phyloP scores from a whole-genome alignment of 495 filamentous ascomycete genomes.

The Aspergillus wentii region DNA sequence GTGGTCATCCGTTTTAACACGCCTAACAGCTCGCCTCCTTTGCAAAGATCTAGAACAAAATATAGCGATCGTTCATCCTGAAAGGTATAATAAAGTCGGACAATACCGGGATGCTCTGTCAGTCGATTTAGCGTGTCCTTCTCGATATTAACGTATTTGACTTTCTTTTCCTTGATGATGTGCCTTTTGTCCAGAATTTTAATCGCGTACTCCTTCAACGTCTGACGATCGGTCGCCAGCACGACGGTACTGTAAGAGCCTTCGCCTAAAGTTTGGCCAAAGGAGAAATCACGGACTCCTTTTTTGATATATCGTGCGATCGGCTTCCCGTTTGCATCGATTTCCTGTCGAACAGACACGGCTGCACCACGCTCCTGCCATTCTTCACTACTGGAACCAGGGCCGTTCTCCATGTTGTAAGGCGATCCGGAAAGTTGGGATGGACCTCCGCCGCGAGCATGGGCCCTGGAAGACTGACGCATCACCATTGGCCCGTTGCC shows the following conservation, averaged over 20 bases:
- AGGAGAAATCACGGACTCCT: constrained; percentile 94
- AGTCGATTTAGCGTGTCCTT: constrained; percentile 96
- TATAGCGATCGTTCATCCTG: constrained; percentile 95
- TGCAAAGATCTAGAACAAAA: constrained; percentile 93
- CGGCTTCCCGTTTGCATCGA: constrained; percentile 76
- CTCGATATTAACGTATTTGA: constrained; percentile 99
- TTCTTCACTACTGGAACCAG: constrained; percentile 72
- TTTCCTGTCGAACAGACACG: constrained; percentile 68
- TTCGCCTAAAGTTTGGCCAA: constrained; percentile 88
- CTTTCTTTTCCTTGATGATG: constrained; percentile 99
- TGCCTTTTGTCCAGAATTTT: constrained; percentile 98
- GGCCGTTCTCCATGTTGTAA: constrained; percentile 61
- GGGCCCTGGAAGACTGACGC: constrained; percentile 39
- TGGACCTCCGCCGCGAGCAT: constrained; percentile 41
- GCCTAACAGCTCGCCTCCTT: constrained; percentile 86
- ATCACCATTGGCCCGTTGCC: constrained; percentile 53
- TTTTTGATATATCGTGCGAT: constrained; percentile 87
- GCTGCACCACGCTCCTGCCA: constrained; percentile 95
- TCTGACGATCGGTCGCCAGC: constrained; percentile 91
- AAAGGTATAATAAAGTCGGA: constrained; percentile 97
- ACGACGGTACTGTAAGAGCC: constrained; percentile 98
- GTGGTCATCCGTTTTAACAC: constrained; percentile 89
- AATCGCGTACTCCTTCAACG: constrained; percentile 93
- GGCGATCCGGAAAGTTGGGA: constrained; percentile 52
- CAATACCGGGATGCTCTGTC: constrained; percentile 94